Evolutionary conservation across 1,284 basidiomycete genomes (phyloP).

Genomic region (Marasmius sp.): DNA sequence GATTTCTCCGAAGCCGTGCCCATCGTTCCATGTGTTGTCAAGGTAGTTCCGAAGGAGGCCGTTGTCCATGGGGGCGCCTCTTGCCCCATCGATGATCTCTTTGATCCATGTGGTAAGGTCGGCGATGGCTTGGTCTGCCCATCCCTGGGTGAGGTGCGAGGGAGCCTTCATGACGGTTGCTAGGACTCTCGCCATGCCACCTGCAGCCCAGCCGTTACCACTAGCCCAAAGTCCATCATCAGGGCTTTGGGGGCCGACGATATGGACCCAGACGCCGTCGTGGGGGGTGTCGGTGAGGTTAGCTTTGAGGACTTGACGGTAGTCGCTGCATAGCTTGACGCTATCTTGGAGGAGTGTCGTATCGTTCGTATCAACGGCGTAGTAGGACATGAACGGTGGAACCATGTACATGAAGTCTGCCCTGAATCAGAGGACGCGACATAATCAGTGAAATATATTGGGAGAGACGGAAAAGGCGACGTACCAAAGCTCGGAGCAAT

Average conservation of each 20-base stretch:
- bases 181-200: constrained; percentile 33
- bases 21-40: constrained; percentile 30
- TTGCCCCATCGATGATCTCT: constrained; percentile 34
- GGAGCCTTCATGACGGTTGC: constrained; percentile 28
- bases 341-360: constrained; percentile 30
- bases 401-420: constrained; percentile 47
- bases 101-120: constrained; percentile 27
- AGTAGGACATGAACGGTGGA: constrained; percentile 40
- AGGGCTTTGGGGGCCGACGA: constrained; percentile 27
- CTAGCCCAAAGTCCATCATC: constrained; percentile 41
- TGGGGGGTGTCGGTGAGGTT: constrained; percentile 4
- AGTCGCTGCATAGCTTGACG: constrained; percentile 33
- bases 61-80: constrained; percentile 22
- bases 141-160: constrained; percentile 1
- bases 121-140: constrained; percentile 18
- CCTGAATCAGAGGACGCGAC: constrained; percentile 26
- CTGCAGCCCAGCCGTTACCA: constrained; percentile 36
- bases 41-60: constrained; percentile 41
- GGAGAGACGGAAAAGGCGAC: not conserved
- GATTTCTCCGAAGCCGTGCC: constrained; percentile 41
- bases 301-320: constrained; percentile 30
- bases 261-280: constrained; percentile 30
- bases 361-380: constrained; percentile 34
- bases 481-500: constrained; percentile 27
- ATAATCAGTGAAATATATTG: not conserved